These are phyloP conservation scores for Dendrothele bispora DNA, from an alignment of 768 basidiomycete species.

Conservation along the genomic window DNA sequence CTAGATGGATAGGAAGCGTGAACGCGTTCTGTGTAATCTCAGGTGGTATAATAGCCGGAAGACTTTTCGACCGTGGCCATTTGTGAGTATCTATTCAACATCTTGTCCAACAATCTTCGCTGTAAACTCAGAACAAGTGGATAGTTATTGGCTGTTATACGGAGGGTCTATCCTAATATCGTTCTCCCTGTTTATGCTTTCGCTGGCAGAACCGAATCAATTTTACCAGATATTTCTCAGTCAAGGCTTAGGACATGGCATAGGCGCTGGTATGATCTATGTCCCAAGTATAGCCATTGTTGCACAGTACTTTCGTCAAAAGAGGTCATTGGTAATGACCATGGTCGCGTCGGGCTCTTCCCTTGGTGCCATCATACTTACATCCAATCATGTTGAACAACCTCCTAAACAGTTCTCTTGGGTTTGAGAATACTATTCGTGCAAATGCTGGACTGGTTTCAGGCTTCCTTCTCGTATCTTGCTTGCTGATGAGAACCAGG, in stretches of 20 bases:
- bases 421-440: conserved; percentile 43
- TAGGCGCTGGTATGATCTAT: conserved; percentile 57
- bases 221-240: conserved; percentile 53
- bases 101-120: background rate
- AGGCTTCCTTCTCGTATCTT: conserved; percentile 37
- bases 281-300: conserved; percentile 52
- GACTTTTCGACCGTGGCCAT: conserved; percentile 47
- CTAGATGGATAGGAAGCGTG: conserved; percentile 29
- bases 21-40: conserved; percentile 44
- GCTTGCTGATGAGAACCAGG: conserved; percentile 41
- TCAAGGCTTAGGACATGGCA: conserved; percentile 56
- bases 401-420: conserved; percentile 32
- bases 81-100: conserved; percentile 40
- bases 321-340: conserved; percentile 55
- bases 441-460: conserved; percentile 39
- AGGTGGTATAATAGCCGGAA: conserved; percentile 39
- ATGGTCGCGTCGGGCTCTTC: conserved; percentile 44
- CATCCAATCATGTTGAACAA: conserved; percentile 55
- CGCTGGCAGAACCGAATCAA: conserved; percentile 43
- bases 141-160: conserved; percentile 4
- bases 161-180: conserved; percentile 5
- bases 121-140: background rate
- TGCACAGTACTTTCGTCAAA: conserved; percentile 51
- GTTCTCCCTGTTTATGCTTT: conserved; percentile 56
- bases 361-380: conserved; percentile 46